Evolutionary conservation across 2,329 filamentous ascomycete species (phyloP).

Genomic region (Neurospora crassa): DNA sequence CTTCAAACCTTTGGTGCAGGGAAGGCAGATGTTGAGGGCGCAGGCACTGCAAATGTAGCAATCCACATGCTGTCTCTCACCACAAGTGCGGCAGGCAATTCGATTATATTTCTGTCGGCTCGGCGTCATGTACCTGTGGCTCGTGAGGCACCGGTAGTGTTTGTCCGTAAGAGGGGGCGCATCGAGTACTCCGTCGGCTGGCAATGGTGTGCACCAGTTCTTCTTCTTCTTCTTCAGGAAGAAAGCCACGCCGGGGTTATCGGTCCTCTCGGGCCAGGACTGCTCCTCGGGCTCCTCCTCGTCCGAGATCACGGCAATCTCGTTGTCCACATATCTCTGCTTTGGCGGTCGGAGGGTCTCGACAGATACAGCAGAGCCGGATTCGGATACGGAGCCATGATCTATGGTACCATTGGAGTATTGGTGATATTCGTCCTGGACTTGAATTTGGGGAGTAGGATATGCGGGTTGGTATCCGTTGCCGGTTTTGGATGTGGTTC

Average conservation of each 20-base stretch:
- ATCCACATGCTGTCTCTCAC: conserved; percentile 12
- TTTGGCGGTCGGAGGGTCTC: conserved; percentile 14
- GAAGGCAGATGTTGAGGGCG: conserved; percentile 14
- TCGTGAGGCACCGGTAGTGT: conserved; percentile 37
- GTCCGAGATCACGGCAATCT: neutral
- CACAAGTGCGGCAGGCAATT: conserved; percentile 45
- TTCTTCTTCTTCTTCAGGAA: conserved; percentile 13
- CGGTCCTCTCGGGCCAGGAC: conserved; percentile 8
- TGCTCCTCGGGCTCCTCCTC: conserved; percentile 5
- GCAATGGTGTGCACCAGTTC: conserved; percentile 18
- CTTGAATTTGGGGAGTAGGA: neutral
- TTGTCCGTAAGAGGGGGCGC: conserved; percentile 30
- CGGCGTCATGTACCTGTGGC: conserved; percentile 38
- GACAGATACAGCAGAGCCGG: conserved; percentile 13
- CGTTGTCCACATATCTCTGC: neutral
- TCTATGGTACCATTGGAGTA: neutral
- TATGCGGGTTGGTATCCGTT: neutral
- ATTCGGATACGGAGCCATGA: conserved; percentile 12
- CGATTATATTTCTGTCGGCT: conserved; percentile 40
- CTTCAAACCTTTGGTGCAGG: conserved; percentile 34
- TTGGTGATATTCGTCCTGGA: neutral
- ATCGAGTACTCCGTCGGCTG: conserved; percentile 29
- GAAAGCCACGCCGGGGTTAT: conserved; percentile 17
- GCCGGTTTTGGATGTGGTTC: conserved; percentile 21
- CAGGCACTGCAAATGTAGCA: conserved; percentile 33